phyloP scores from a whole-genome alignment of 352 stramenopile species.

The Plasmopara halstedii region DNA sequence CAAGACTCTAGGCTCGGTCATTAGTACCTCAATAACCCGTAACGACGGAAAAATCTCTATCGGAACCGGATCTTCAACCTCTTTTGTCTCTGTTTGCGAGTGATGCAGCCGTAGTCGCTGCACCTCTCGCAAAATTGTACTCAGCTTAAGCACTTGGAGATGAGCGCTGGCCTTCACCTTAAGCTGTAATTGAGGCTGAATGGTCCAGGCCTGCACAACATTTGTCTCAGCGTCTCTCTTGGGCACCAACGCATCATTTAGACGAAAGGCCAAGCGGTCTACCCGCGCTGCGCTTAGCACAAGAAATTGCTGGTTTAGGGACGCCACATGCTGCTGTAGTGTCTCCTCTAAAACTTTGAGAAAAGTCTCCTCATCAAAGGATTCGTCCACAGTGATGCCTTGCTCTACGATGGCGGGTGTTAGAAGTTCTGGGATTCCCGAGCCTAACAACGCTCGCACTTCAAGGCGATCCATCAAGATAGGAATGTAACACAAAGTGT shows the following conservation, averaged over 20 bases:
- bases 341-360: constrained; percentile 58
- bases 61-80: constrained; percentile 30
- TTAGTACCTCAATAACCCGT: constrained; percentile 48
- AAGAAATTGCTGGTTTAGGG: constrained; percentile 46
- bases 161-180: constrained; percentile 71
- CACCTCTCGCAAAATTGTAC: constrained; percentile 74
- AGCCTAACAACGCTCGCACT: constrained; percentile 42
- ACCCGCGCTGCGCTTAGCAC: constrained; percentile 64
- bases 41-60: constrained; percentile 82
- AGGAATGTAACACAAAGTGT: background rate
- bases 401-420: background rate
- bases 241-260: constrained; percentile 67
- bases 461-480: constrained; percentile 43
- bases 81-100: constrained; percentile 10
- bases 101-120: constrained; percentile 56
- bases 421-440: background rate
- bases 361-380: constrained; percentile 49
- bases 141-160: constrained; percentile 83
- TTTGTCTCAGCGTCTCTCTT: constrained; percentile 56
- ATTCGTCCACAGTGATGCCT: constrained; percentile 44
- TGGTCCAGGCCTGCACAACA: constrained; percentile 67
- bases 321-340: constrained; percentile 48
- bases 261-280: constrained; percentile 50
- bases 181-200: constrained; percentile 51
- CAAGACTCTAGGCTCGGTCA: constrained; percentile 34